Base-by-base conservation (phyloP, 2,329 filamentous ascomycete genomes). In the Colletotrichum agaves region DNA sequence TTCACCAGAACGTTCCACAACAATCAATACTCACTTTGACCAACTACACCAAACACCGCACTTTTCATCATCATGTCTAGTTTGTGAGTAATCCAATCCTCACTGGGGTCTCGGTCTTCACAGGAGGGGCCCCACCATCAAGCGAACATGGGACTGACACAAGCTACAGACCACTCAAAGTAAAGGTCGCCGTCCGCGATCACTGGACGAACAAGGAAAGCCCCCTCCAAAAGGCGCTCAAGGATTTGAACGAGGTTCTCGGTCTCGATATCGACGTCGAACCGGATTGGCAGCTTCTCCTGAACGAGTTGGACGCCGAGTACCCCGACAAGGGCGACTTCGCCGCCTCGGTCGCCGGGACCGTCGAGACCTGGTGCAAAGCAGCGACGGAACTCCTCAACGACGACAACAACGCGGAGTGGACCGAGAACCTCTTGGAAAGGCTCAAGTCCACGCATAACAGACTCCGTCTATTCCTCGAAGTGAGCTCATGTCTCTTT, bases 231-330 rank as follows among this genome's bases (percentile, higher is more conserved):
- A 74, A 70, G 17, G 71, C 79, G 0, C 73, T 82, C 27, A 71
- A 69, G 27, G 67, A 59, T 4, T 71, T 83, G 15, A 71, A 74
- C 17, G 70, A 75, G 1, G 63, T 76, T 5, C 73, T 85, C 13
- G 84, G 84, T 1, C 78, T 81, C 33, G 66, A 77, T 0, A 73
- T 84, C 17, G 70, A 71, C 21, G 73, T 80, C 41, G 75, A 81
- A 6, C 82, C 82, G 1, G 79, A 84, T 71, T 85, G 83, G 81
- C 72, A 73, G 6, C 78, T 81, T 50, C 74, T 85, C 13, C 71
- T 81, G 52, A 74, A 76, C 12, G 77, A 78, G 13, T 74, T 83
- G 2, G 78, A 78, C 33, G 61, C 58, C 3, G 71, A 74, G 50
- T 84, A 82, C 71, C 69, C 77, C 0, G 82, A 85, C 67, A 80